Conservation (phyloP, 306 rosid genomes). For the Pueraria montana region DNA sequence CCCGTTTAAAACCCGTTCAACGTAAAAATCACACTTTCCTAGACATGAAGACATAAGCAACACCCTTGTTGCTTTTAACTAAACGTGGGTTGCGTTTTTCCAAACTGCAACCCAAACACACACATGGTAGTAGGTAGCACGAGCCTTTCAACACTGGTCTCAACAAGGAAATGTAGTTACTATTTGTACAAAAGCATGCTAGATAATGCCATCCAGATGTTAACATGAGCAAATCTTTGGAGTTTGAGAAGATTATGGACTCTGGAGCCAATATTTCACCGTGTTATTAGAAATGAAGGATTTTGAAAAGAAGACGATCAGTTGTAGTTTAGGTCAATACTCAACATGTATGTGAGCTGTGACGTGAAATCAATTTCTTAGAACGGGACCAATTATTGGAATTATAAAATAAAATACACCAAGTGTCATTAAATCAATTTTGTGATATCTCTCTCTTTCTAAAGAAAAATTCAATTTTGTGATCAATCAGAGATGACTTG, state of each 20-base stretch:
- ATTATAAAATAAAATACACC: background rate
- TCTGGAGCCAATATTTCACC: background rate
- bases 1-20: no score
- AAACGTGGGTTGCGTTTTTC: no score
- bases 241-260: background rate
- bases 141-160: no score
- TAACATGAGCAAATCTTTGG: background rate
- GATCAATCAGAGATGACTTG: no score
- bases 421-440: background rate
- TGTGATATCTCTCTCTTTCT: no score
- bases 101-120: no score
- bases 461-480: no score
- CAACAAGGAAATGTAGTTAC: background rate
- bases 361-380: background rate
- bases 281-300: background rate
- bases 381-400: background rate
- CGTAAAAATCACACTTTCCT: no score
- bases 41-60: no score
- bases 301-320: background rate
- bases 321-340: background rate
- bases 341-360: background rate
- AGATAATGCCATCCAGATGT: background rate
- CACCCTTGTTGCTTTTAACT: no score
- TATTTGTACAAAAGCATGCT: background rate
- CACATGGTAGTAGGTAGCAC: no score